Base-by-base conservation (phyloP, 306 rosid species). In the Dryas drummondii region DNA sequence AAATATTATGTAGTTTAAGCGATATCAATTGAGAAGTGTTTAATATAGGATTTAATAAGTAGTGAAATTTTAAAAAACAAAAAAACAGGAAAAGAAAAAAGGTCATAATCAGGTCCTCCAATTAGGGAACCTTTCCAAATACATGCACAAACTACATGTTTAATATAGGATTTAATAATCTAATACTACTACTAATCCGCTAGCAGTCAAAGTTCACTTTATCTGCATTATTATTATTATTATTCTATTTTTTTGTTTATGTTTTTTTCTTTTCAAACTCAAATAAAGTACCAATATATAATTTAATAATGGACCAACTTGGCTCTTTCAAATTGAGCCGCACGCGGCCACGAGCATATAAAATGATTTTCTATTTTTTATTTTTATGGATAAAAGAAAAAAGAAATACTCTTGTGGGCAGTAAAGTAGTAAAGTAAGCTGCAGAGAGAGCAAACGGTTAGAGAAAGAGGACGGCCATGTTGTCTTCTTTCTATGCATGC, bases 401-500 rank as follows among this genome's bases (percentile, higher is more conserved):
- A 22, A 5, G 6, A 32, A 32, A 61, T 60, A 12, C 11, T 59
- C 3, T 62, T 15, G 76, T 60, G 81, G 77, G 76, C 73, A 58
- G 71, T 77, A 40, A 61, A 61, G 45, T 61, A 13, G 22, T 45
- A 42, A 2, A 40, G 68, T 32, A 17, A 51, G 52, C 53, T 3
- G 69, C 64, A 61, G 52, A n/a, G 62, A 0, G 1, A 12, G 27
- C 22, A 32, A 2, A 68, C 59, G 54, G 52, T 10, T 52, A 4
- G 1, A 12, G 27, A 66, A 66, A 22, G 61, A 11, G 12, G 48
- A n/a, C 62, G 55, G 81, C 22, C 6, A 62, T 40, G 14, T 45
- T 74, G 83, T 72, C 75, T 46, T 46, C 9, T 32, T 32, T 32
- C 37, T 1, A 32, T 32, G 37, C 37, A 32, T 2, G 37, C 37